Evolutionary conservation across 495 filamentous ascomycete species (phyloP).

Genomic region (Jackrogersella minutella): DNA sequence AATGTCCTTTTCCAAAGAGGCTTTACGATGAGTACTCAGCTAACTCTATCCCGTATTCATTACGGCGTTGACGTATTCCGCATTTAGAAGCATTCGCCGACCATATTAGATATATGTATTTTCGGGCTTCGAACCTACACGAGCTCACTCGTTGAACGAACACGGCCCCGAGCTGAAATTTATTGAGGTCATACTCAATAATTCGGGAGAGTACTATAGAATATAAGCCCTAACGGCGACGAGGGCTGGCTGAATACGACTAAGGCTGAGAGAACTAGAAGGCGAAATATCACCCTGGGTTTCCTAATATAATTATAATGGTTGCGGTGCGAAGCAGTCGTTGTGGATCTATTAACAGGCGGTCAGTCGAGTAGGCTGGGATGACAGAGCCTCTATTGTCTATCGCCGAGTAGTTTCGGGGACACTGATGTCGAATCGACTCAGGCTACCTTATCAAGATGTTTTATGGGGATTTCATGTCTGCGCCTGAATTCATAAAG

Average conservation of each 20-base stretch:
- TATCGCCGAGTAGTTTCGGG: background rate
- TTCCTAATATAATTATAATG: slow-evolving; percentile 52
- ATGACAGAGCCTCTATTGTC: background rate
- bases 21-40: slow-evolving; percentile 7
- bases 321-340: slow-evolving; percentile 51
- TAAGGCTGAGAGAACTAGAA: slow-evolving; percentile 37
- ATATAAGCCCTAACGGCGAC: background rate
- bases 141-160: background rate
- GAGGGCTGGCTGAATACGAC: slow-evolving; percentile 40
- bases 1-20: background rate
- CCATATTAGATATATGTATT: background rate
- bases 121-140: background rate
- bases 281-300: slow-evolving; percentile 41
- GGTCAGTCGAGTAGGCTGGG: slow-evolving; percentile 2
- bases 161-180: slow-evolving; percentile 30
- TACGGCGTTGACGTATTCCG: slow-evolving; percentile 6
- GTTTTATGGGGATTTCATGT: slow-evolving; percentile 59
- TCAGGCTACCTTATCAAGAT: slow-evolving; percentile 45
- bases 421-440: slow-evolving; percentile 2
- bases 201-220: slow-evolving; percentile 42
- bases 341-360: slow-evolving; percentile 56
- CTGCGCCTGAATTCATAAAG: slow-evolving; percentile 55
- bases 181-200: slow-evolving; percentile 45
- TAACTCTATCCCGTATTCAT: slow-evolving; percentile 20
- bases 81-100: slow-evolving; percentile 2